Conservation (phyloP, 768 basidiomycete species). For the Pluteus cervinus region DNA sequence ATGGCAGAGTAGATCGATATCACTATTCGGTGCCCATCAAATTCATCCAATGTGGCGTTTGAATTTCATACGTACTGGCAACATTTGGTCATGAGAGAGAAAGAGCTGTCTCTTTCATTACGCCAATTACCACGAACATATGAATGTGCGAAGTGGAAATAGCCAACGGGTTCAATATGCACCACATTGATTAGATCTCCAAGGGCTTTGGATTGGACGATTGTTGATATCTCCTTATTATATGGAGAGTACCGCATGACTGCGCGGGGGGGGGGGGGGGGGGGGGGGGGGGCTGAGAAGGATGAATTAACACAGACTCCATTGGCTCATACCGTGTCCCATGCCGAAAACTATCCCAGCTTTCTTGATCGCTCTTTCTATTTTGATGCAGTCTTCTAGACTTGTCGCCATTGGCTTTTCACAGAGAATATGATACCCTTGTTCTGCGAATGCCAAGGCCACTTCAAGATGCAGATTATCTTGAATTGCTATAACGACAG, state of each 20-base stretch:
- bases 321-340: conserved; percentile 64
- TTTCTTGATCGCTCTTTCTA: conserved; percentile 65
- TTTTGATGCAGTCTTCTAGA: conserved; percentile 65
- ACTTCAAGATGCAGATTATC: conserved; percentile 77
- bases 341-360: conserved; percentile 76
- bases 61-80: conserved; percentile 64
- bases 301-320: neutral
- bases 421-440: conserved; percentile 86
- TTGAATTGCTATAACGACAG: conserved; percentile 75
- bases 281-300: conserved; percentile 2
- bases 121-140: conserved; percentile 84
- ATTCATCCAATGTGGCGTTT: conserved; percentile 5
- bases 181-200: conserved; percentile 79
- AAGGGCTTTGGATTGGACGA: conserved; percentile 63
- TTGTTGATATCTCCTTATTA: conserved; percentile 58
- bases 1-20: conserved; percentile 78
- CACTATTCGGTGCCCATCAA: conserved; percentile 49
- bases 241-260: conserved; percentile 89
- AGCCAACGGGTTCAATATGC: conserved; percentile 82
- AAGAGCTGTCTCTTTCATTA: conserved; percentile 62
- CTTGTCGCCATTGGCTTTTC: conserved; percentile 91
- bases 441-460: conserved; percentile 65
- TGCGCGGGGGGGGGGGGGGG: conserved; percentile 19
- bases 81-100: conserved; percentile 84
- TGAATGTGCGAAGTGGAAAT: conserved; percentile 87